Evolutionary conservation across 441 rosid genomes (phyloP), one percentile per base, ranked within the genome.

Genomic region (Rhodomyrtus psidioides): DNA sequence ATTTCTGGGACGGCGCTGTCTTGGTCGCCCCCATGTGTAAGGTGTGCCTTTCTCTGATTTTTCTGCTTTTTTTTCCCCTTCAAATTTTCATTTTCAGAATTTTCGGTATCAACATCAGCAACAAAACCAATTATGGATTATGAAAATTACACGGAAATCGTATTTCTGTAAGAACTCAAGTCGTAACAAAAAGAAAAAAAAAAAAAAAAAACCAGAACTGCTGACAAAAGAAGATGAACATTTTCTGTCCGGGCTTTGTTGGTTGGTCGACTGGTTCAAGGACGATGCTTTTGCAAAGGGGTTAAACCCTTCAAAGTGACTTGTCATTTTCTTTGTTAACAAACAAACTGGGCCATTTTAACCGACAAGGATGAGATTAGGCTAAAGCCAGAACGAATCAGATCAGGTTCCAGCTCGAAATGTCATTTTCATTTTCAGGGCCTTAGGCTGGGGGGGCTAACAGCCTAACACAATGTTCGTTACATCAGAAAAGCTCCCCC

Each of bases 11-110:
- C 85, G 99, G 99, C 84, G 97, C 98, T 5, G 88, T 95, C 55
- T 65, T 97, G 88, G 96, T 91, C 76, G 99, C 99, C 6, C 99
- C 99, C 54, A 97, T 97, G 99, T 95, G 98, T 89, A 95, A 95
- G 99, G 98, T 95, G 51, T 9, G 98, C 94, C 8, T 7, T 1
- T 5, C 85, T 81, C 6, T 28, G 15, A 54, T 12, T 7, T 34
- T 17, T 27, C 24, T 85, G 55, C 53, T 7, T 6, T 46, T 51
- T 58, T 24, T 34, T 34, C 34, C 7, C 24, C 7, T 28, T 7
- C 57, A 10, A 59, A n/a, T 30, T 9, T 30, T 6, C 9, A 42
- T 23, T 74, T 58, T 19, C 24, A 26, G n/a, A n/a, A n/a, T n/a
- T n/a, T n/a, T n/a, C n/a, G n/a, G n/a, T n/a, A n/a, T n/a, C n/a